Base-by-base conservation (phyloP, 345 rosid species). In the Eucalyptus cloeziana region DNA sequence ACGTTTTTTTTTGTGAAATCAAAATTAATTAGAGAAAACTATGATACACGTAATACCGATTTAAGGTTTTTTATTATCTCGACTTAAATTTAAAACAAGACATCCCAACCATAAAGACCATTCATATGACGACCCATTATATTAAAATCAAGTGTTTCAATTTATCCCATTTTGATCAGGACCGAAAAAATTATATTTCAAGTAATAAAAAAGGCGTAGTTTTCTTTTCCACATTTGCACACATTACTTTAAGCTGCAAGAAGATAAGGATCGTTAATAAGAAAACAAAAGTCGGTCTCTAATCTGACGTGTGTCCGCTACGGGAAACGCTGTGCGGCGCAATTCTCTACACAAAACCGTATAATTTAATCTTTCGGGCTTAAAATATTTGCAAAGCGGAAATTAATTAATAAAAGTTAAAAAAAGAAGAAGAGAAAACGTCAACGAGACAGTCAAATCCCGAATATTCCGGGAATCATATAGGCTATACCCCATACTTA, bases 11-110 rank as follows among this genome's bases (percentile, higher is more conserved):
- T 5, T 33, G 7, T 3, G 8, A 40, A 10, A 37, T 12, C 13
- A 37, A 21, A 76, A 37, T 76, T 10, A 76, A 40, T 76, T 40
- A 10, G 3, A 21, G 15, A 3, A 6, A 76, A 10, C 11, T 21
- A 6, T 1, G 27, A 21, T 12, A 3, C 3, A 16, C 6, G 47
- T 40, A 10, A 19, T 33, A 17, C 7, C 0, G 21, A 8, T 69
- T 33, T 33, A 21, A 4, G 25, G 33, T 69, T 33, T 69, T 69
- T 16, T 10, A 2, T 9, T 10, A 3, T 33, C 40, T 69, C 7
- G 4, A 17, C 13, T 7, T 33, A 5, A 69, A 69, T 69, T 33
- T 33, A 17, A 33, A 69, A 69, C 24, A 5, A 17, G 2, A 10
- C 13, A 33, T 33, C 24, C 19, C 1, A 0, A 11, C 12, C 12